These are phyloP conservation scores for Gleditsia sinensis DNA, from an alignment of 306 rosid species.

Conservation along the genomic window DNA sequence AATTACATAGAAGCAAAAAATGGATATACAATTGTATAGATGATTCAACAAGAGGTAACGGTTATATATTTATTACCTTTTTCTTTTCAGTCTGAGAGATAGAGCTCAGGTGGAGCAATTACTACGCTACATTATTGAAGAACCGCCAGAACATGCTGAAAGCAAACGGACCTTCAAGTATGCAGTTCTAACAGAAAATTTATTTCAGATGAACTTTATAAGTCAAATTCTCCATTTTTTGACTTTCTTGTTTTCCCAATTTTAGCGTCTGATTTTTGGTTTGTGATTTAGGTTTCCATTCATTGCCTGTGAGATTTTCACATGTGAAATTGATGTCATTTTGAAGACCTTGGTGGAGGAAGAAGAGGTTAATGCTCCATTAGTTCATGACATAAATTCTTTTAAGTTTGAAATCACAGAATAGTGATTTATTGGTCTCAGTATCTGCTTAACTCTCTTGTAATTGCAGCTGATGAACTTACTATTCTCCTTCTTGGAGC, in stretches of 20 bases:
- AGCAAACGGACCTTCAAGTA: slow-evolving; percentile 92
- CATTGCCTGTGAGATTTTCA: slow-evolving; percentile 93
- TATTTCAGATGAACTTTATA: not conserved
- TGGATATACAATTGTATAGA: slow-evolving; percentile 15
- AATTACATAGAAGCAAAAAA: not conserved
- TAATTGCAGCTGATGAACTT: slow-evolving; percentile 84
- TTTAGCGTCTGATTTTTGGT: slow-evolving; percentile 34
- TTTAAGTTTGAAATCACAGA: not conserved
- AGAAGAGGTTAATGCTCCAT: slow-evolving; percentile 67
- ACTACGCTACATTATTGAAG: slow-evolving; percentile 73
- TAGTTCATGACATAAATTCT: slow-evolving; percentile 14
- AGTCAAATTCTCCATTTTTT: not conserved
- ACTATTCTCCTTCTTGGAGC: slow-evolving; percentile 91
- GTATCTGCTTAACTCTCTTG: slow-evolving; percentile 20
- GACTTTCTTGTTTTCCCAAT: not conserved
- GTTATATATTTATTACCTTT: not conserved
- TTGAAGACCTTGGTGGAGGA: slow-evolving; percentile 96
- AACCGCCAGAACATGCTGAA: slow-evolving; percentile 88
- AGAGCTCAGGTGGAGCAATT: slow-evolving; percentile 91
- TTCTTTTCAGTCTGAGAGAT: slow-evolving; percentile 74
- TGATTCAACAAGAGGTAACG: slow-evolving; percentile 28
- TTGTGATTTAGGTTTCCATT: slow-evolving; percentile 79
- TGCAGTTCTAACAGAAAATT: slow-evolving; percentile 17
- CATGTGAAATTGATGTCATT: slow-evolving; percentile 98
- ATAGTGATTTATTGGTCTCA: slow-evolving; percentile 6